These are phyloP conservation scores for Sporisorium exsertum DNA, from an alignment of 1,284 basidiomycete genomes.

Conservation along the genomic window DNA sequence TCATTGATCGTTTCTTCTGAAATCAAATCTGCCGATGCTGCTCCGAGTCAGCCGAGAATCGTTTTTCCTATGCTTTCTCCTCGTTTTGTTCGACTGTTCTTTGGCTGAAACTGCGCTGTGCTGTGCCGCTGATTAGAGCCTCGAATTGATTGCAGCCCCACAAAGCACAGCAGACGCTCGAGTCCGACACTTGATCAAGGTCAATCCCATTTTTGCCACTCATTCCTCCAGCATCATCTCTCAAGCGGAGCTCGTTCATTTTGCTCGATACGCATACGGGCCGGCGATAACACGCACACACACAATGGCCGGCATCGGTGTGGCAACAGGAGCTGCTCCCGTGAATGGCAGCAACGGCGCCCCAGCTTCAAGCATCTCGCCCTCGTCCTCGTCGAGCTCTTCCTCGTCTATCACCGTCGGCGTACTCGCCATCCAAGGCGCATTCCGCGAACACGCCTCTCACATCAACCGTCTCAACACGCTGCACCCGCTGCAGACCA, in stretches of 20 bases:
- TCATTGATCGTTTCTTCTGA: slow-evolving; percentile 1
- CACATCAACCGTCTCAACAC: slow-evolving; percentile 74
- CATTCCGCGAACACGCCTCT: slow-evolving; percentile 87
- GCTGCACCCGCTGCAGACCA: slow-evolving; percentile 22
- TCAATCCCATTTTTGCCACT: background rate
- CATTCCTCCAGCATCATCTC: background rate
- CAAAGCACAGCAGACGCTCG: background rate
- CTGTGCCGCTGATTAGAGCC: too few species aligned
- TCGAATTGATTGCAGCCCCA: background rate
- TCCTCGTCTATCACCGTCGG: slow-evolving; percentile 59
- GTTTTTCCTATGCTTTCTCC: too few species aligned
- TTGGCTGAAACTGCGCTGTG: too few species aligned
- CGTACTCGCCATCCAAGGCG: slow-evolving; percentile 85
- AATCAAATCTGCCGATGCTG: background rate
- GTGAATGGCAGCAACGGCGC: slow-evolving; percentile 7
- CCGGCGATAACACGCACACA: background rate
- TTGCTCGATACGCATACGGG: too few species aligned
- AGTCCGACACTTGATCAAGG: too few species aligned
- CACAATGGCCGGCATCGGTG: slow-evolving; percentile 37
- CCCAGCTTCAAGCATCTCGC: background rate
- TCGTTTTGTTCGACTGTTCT: too few species aligned
- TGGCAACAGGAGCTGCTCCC: slow-evolving; percentile 39
- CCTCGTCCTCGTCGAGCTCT: slow-evolving; percentile 8
- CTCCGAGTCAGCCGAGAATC: slow-evolving; percentile 4
- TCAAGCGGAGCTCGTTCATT: too few species aligned